These are phyloP conservation scores for Ustilago hordei DNA, from an alignment of 1,284 basidiomycete species.

Conservation along the genomic window DNA sequence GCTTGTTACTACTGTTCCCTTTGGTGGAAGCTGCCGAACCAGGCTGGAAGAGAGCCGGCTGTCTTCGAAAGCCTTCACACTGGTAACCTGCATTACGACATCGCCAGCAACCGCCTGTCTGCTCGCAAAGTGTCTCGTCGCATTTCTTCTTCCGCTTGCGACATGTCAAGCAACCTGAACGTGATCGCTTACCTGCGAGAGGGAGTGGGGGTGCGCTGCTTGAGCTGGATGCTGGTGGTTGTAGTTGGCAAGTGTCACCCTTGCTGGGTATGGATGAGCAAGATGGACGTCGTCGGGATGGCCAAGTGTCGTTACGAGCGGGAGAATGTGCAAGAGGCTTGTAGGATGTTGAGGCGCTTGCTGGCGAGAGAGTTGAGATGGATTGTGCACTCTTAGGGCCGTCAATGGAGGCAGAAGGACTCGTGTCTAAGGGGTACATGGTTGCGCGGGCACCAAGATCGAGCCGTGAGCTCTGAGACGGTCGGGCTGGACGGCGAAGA, in stretches of 20 bases:
- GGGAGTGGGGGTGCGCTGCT: conserved; percentile 5
- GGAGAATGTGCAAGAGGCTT: neutral
- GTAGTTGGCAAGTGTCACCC: neutral
- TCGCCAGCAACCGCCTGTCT: conserved; percentile 48
- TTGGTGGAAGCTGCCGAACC: conserved; percentile 18
- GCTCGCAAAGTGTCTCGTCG: conserved; percentile 44
- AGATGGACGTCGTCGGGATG: neutral
- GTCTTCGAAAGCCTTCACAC: conserved; percentile 42
- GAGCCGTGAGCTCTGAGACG: neutral
- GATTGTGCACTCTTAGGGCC: neutral
- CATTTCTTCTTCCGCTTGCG: conserved; percentile 51
- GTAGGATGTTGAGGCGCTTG: neutral
- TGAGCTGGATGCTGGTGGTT: conserved; percentile 1
- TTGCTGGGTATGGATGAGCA: conserved; percentile 6
- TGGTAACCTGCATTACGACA: conserved; percentile 50
- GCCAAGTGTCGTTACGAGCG: neutral
- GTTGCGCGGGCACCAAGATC: too few relatives aligned
- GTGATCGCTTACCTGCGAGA: conserved; percentile 32
- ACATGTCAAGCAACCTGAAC: conserved; percentile 45
- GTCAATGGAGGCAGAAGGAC: conserved; percentile 5
- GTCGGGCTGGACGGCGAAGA: neutral
- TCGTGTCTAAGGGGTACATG: neutral
- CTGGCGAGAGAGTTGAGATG: neutral
- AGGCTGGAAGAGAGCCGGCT: conserved; percentile 33
- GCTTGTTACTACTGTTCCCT: conserved; percentile 6